Conservation (phyloP, 441 rosid species). For the Syzygium syzygioides region DNA sequence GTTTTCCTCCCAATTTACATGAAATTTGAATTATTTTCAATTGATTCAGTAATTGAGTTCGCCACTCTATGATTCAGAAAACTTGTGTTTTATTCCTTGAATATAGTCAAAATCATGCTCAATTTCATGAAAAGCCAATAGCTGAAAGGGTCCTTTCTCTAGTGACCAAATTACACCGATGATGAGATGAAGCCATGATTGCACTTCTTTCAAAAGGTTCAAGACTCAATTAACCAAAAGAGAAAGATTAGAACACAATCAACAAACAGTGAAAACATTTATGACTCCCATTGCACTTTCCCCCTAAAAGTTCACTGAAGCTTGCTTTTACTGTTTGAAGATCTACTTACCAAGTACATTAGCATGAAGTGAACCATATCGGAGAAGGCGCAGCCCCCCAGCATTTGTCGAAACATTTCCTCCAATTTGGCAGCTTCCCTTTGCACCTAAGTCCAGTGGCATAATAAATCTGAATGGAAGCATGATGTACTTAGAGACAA, state of each 20-base stretch:
- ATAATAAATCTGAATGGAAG: slow-evolving; percentile 84
- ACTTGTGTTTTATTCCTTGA: neutral
- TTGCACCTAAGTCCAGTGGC: slow-evolving; percentile 99
- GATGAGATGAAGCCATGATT: neutral
- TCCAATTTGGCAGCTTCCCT: slow-evolving; percentile 99
- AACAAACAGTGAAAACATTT: neutral
- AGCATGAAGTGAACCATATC: slow-evolving; percentile 94
- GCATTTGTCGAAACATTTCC: slow-evolving; percentile 99
- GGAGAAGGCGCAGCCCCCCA: slow-evolving; percentile 94
- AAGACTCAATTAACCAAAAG: neutral
- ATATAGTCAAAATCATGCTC: neutral
- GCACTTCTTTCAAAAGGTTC: neutral
- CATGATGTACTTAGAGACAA: slow-evolving; percentile 26
- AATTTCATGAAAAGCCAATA: neutral
- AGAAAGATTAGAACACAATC: neutral
- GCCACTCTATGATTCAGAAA: neutral
- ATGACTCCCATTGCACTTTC: neutral
- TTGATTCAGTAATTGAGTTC: neutral
- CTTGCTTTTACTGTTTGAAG: neutral
- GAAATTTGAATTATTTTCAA: neutral
- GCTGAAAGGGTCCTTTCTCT: neutral
- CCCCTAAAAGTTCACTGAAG: neutral
- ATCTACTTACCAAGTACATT: slow-evolving; percentile 60
- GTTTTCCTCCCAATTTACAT: neutral
- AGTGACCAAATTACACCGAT: neutral